Evolutionary conservation across 2,329 filamentous ascomycete genomes (phyloP), one percentile per base, ranked within the genome.

Genomic region (Colletotrichum sansevieriae): DNA sequence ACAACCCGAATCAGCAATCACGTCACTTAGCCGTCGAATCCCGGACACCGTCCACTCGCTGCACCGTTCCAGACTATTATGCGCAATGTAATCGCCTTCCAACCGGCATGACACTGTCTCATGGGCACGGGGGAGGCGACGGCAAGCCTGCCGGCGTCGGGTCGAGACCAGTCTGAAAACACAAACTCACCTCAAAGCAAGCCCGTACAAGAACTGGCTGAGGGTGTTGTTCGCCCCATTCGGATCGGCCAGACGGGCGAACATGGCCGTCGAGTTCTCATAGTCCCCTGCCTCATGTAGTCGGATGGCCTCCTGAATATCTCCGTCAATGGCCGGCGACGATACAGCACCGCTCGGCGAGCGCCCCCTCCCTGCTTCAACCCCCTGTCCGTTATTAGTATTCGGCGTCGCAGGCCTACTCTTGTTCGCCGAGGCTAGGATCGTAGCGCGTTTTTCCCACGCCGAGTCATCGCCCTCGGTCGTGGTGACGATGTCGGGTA

Each of bases 401-500:
- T 76, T 75, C 39, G 83, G 80, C 12, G 82, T 80, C 10, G 75
- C 71, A 4, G 85, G 82, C 18, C 78, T 79, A 72, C 80, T 83
- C 71, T 87, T 84, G 73, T 86, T 89, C 73, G 87, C 85, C 73
- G 87, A 88, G 37, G 93, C 95, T 72, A 98, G 83, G 68, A 97
- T 88, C n/a, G 95, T 98, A 33, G 96, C 96, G 69, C 95, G 87
- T 82, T 92, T 91, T 85, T 98, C 96, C 96, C 96, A 99, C 80
- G 87, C 41, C 68, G 89, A 88, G 83, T 97, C 92, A 39, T 82
- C 78, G 74, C 83, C 80, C 71, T 81, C 77, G 72, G 81, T 78
- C 71, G 78, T 78, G 72, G 81, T 77, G 56, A 85, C 82, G 65
- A 97, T 93, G 70, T 91, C 90, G 22, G 95, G 95, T 60, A 98